phyloP scores from a whole-genome alignment of 345 rosid species.

The Populus ilicifolia region DNA sequence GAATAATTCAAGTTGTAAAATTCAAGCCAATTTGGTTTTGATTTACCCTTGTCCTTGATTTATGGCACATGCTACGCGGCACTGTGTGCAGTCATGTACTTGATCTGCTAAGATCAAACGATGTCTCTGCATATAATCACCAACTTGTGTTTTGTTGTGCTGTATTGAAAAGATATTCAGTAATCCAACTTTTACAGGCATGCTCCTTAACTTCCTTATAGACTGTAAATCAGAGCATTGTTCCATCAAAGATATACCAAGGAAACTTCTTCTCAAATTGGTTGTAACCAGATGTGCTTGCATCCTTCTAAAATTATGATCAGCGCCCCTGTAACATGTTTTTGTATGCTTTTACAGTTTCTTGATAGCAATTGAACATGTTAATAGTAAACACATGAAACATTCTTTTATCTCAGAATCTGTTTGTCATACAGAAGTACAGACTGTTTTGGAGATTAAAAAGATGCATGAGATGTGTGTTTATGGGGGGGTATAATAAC shows the following conservation, averaged over 20 bases:
- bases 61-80: neutral
- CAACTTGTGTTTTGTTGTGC: neutral
- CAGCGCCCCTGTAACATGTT: neutral
- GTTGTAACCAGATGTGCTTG: neutral
- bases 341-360: neutral
- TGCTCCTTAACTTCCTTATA: neutral
- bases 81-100: neutral
- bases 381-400: neutral
- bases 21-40: neutral
- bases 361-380: neutral
- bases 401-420: neutral
- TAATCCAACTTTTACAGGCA: neutral
- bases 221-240: neutral
- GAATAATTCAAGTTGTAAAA: neutral
- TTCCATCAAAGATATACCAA: neutral
- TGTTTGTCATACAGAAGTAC: neutral
- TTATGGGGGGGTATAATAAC: neutral
- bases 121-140: neutral
- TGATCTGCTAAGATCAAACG: neutral
- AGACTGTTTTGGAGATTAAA: neutral
- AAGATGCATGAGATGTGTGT: neutral
- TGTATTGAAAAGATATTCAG: neutral
- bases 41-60: neutral
- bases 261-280: neutral
- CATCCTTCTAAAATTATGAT: neutral